A percentile compares a stretch with the other conserved stretches of the same genome.
These are phyloP conservation scores for Vitis rupestris DNA, from an alignment of 164 flowering plant species.

Conservation along the genomic window DNA sequence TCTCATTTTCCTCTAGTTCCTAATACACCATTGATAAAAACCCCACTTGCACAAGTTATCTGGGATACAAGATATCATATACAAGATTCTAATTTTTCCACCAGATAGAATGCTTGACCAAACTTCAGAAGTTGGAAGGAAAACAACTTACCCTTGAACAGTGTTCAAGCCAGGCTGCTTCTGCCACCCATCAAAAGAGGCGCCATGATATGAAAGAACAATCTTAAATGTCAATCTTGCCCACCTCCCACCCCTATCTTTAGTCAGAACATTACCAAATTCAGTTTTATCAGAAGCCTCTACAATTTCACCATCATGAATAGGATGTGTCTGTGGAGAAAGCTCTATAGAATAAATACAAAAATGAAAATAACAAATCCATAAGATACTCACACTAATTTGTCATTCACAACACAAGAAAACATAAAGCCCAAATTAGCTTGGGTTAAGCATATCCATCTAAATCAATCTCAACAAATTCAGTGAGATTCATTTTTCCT, in stretches of 20 bases:
- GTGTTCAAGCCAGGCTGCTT: constrained; percentile 89
- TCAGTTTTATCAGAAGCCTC: constrained; percentile 33
- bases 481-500: too few relatives aligned
- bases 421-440: not conserved
- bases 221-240: constrained; percentile 75
- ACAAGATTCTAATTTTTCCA: not conserved
- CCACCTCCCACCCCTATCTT: constrained; percentile 64
- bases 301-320: constrained; percentile 22
- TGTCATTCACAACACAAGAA: constrained; percentile 2
- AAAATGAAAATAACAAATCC: not conserved
- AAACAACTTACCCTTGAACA: constrained; percentile 69
- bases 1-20: too few relatives aligned
- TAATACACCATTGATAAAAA: too few relatives aligned
- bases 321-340: constrained; percentile 21
- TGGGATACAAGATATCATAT: not conserved
- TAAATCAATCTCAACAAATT: too few relatives aligned
- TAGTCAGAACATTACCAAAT: constrained; percentile 15
- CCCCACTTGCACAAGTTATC: not conserved
- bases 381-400: not conserved
- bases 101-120: too few relatives aligned
- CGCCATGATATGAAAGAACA: constrained; percentile 73
- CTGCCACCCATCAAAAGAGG: constrained; percentile 98
- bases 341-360: constrained; percentile 18
- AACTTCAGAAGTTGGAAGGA: not conserved
- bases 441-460: too few relatives aligned